Evolutionary conservation across 306 rosid genomes (phyloP), one percentile per base, ranked within the genome.

Genomic region (Ormosia semicastrata): DNA sequence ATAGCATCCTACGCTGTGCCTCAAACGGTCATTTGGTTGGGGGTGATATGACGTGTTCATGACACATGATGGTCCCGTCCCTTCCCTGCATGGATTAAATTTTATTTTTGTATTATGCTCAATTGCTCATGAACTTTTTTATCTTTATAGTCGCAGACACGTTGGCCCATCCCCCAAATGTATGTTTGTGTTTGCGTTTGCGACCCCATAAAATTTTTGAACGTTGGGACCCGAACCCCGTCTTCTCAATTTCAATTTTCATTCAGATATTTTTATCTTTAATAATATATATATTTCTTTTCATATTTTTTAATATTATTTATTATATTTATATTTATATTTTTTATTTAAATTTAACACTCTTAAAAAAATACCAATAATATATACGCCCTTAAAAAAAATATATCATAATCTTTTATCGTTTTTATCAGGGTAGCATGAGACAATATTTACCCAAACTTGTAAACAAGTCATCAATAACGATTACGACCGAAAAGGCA

Each of bases 201-300:
- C 0, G 78, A 75, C 64, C 73, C 78, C 82, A 53, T 50, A 3
- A 32, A 1, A 7, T 82, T 72, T 90, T 77, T 57, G 83, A 90
- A 88, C 90, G 91, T 88, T 88, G 82, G 89, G 71, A 83, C 80
- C 81, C 40, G 24, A 72, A 66, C 68, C 54, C 66, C 8, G 14
- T 4, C 15, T 24, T 13, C 37, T 54, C 10, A 8, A 3, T 12
- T 63, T 13, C 17, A 50, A 13, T 34, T 69, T n/a, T 59, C 75
- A 36, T 70, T n/a, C n/a, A n/a, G n/a, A n/a, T n/a, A n/a, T n/a
- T n/a, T n/a, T n/a, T n/a, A n/a, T n/a, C n/a, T n/a, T n/a, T n/a
- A n/a, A n/a, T n/a, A n/a, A n/a, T n/a, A n/a, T n/a, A n/a, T n/a
- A n/a, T n/a, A n/a, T n/a, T n/a, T n/a, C n/a, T n/a, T n/a, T n/a